Evolutionary conservation across 495 filamentous ascomycete species (phyloP), one percentile per base, ranked within the genome.

Genomic region (Penicillium crystallinum): DNA sequence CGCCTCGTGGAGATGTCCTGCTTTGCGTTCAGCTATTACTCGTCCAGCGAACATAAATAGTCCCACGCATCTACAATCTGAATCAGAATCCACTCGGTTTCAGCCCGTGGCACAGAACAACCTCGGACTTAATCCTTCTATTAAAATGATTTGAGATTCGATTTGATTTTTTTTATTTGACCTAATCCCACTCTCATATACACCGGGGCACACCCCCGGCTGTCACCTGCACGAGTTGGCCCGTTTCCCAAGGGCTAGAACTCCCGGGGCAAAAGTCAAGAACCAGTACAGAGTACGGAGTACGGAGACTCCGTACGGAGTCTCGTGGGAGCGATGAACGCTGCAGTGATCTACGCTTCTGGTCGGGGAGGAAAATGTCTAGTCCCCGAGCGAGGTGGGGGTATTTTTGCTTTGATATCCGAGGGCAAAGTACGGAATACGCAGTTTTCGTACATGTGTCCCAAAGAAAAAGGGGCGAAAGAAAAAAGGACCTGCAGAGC

Each of bases 281-380:
- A 29, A 37, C 46, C 29, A 17, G 33, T 36, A 30, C 23, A 27
- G n/a, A 17, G 17, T 22, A 27, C 9, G 27, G 29, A 19, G 14
- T 31, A 23, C 12, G 31, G 31, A n/a, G n/a, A 12, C n/a, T n/a
- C n/a, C n/a, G n/a, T n/a, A n/a, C n/a, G n/a, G n/a, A n/a, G n/a
- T n/a, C n/a, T n/a, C n/a, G n/a, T n/a, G n/a, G n/a, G n/a, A n/a
- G n/a, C n/a, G 37, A 42, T 42, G 22, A 18, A 12, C 21, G 37
- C 39, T 62, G 58, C 58, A 62, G 44, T 54, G 59, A 62, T 64
- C 59, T 59, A 55, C 59, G 23, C 11, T 29, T 27, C n/a, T 14
- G 25, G 25, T 52, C 59, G 57, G 59, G 59, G 53, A 54, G 46
- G 8, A 25, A 14, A 4, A 42, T 12, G 45, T 42, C 14, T 37